phyloP scores from a whole-genome alignment of 2,329 filamentous ascomycete species.

The Hypoxylon rubiginosum region DNA sequence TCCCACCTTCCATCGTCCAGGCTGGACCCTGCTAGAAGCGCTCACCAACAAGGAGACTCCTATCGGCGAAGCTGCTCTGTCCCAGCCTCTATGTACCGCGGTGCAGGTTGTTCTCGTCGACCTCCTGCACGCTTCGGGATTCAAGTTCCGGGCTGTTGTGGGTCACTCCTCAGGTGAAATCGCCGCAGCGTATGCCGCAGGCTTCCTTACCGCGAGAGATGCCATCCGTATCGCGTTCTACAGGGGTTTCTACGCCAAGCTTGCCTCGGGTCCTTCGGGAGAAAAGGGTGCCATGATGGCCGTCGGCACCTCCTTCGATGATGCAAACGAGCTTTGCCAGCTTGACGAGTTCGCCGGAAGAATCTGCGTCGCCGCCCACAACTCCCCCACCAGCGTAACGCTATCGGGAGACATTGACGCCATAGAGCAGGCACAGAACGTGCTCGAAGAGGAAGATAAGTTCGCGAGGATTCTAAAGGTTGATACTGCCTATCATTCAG shows the following conservation, averaged over 20 bases:
- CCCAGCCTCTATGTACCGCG: too few species aligned
- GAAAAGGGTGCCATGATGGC: slow-evolving; percentile 63
- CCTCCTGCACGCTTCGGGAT: slow-evolving; percentile 48
- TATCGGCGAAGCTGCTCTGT: slow-evolving; percentile 46
- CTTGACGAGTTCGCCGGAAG: slow-evolving; percentile 47
- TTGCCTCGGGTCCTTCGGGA: slow-evolving; percentile 14
- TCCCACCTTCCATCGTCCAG: slow-evolving; percentile 44
- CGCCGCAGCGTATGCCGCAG: slow-evolving; percentile 63
- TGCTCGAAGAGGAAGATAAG: slow-evolving; percentile 44
- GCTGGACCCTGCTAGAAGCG: slow-evolving; percentile 49
- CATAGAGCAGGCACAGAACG: slow-evolving; percentile 43
- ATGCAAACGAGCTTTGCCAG: slow-evolving; percentile 49
- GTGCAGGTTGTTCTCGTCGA: slow-evolving; percentile 50
- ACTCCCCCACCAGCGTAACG: slow-evolving; percentile 55
- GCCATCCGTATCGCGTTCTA: slow-evolving; percentile 62
- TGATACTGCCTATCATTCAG: slow-evolving; percentile 58
- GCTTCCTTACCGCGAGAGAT: slow-evolving; percentile 56
- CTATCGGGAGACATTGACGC: slow-evolving; percentile 52
- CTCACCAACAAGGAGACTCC: slow-evolving; percentile 33
- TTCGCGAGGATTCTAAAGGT: slow-evolving; percentile 54
- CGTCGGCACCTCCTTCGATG: slow-evolving; percentile 55
- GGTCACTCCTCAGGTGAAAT: slow-evolving; percentile 67
- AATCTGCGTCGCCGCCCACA: slow-evolving; percentile 52
- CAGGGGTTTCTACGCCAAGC: slow-evolving; percentile 55
- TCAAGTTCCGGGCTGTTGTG: slow-evolving; percentile 55